These are phyloP conservation scores for Dictyostelium brefeldianum DNA, from an alignment of 78 protist genomes.

Conservation along the genomic window DNA sequence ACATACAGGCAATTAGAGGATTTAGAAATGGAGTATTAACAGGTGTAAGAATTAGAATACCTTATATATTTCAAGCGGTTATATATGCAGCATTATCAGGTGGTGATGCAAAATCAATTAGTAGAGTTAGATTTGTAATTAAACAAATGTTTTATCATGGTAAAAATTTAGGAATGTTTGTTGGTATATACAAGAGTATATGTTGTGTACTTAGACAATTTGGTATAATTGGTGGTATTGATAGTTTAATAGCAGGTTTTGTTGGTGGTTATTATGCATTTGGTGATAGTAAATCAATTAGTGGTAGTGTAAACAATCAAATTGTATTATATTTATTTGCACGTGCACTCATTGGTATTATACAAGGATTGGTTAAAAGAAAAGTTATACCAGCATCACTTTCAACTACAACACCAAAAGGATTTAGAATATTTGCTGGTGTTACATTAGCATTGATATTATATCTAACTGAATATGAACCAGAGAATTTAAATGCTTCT, in stretches of 20 bases:
- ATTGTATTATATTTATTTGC: conserved; percentile 81
- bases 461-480: conserved; percentile 86
- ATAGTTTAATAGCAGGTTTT: conserved; percentile 80
- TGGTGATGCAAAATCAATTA: conserved; percentile 30
- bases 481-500: conserved; percentile 63
- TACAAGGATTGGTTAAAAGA: conserved; percentile 55
- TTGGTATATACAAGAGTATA: conserved; percentile 67
- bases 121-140: conserved; percentile 66
- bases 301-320: conserved; percentile 86
- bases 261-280: conserved; percentile 86
- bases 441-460: conserved; percentile 82
- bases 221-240: conserved; percentile 81
- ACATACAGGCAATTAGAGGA: conserved; percentile 62
- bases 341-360: conserved; percentile 63
- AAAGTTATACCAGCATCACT: conserved; percentile 48
- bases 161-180: conserved; percentile 82
- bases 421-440: conserved; percentile 85
- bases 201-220: conserved; percentile 74
- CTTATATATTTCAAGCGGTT: conserved; percentile 84
- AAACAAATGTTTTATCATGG: conserved; percentile 87
- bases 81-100: conserved; percentile 78
- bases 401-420: conserved; percentile 76
- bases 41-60: conserved; percentile 83
- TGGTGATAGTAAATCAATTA: conserved; percentile 59
- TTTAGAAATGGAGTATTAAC: conserved; percentile 83